Evolutionary conservation across 176 grass and related monocot genomes (phyloP).

Genomic region (Musa schizocarpa): DNA sequence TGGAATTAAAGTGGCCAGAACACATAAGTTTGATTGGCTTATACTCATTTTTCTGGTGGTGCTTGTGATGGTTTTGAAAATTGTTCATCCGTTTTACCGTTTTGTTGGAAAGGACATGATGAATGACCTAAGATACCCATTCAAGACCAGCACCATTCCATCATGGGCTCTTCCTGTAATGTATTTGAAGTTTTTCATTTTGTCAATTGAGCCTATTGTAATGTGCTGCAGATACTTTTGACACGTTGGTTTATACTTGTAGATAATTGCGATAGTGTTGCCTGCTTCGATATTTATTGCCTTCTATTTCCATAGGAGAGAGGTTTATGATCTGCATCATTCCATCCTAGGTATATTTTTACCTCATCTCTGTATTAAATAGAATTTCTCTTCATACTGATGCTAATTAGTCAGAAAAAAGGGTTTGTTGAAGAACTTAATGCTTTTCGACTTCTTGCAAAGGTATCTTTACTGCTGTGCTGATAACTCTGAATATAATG

Average conservation of each 20-base stretch:
- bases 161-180: conserved; percentile 64
- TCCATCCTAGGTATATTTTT: conserved; percentile 45
- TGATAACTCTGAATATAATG: too few relatives aligned
- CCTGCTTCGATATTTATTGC: conserved; percentile 43
- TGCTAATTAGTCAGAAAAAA: background rate
- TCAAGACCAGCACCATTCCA: conserved; percentile 53
- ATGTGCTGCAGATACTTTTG: conserved; percentile 1
- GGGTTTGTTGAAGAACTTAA: too few relatives aligned
- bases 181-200: conserved; percentile 11
- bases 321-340: conserved; percentile 85
- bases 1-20: conserved; percentile 38
- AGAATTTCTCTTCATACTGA: background rate
- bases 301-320: conserved; percentile 43
- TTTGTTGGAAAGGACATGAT: conserved; percentile 66
- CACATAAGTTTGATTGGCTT: conserved; percentile 59
- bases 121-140: conserved; percentile 58
- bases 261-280: conserved; percentile 54
- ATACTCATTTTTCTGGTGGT: conserved; percentile 46
- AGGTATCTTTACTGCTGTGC: too few relatives aligned
- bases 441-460: too few relatives aligned
- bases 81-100: conserved; percentile 42
- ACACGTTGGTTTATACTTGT: conserved; percentile 9
- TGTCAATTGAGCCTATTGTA: background rate
- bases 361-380: background rate
- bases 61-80: conserved; percentile 35